Percentiles rank a stretch among this genome's conserved stretches.
Evolutionary conservation across 192 early-diverging fungal species (phyloP).

Genomic region (Coemansia sp.): DNA sequence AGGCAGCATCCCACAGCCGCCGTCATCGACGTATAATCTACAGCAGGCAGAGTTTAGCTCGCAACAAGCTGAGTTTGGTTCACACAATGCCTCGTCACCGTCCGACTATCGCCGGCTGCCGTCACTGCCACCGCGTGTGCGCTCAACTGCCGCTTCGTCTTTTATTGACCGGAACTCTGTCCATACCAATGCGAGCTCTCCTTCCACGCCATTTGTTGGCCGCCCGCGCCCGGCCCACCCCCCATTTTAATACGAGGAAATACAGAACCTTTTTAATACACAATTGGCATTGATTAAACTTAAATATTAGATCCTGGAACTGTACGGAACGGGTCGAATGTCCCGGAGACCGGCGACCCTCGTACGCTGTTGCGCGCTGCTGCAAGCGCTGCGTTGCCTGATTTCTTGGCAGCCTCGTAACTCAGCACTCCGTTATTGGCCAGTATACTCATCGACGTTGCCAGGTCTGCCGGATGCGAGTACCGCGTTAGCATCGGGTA

Average conservation of each 20-base stretch:
- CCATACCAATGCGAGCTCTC: slow-evolving; percentile 10
- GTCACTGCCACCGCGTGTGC: slow-evolving; percentile 37
- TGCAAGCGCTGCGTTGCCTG: slow-evolving; percentile 36
- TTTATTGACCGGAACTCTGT: slow-evolving; percentile 27
- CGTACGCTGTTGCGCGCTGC: slow-evolving; percentile 26
- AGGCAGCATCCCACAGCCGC: slow-evolving; percentile 26
- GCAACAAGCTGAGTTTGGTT: too few species aligned
- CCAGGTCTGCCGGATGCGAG: slow-evolving; percentile 5
- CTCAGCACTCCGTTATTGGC: neutral
- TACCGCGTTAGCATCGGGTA: slow-evolving; percentile 32
- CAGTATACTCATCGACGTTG: neutral
- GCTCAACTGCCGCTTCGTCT: slow-evolving; percentile 35
- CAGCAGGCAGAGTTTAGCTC: slow-evolving; percentile 15
- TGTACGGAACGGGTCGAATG: slow-evolving; percentile 40
- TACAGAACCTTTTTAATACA: too few species aligned
- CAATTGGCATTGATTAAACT: neutral
- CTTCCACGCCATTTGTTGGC: slow-evolving; percentile 7
- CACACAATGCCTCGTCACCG: neutral
- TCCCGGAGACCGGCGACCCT: slow-evolving; percentile 4
- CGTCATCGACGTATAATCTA: slow-evolving; percentile 24
- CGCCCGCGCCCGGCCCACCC: slow-evolving; percentile 14
- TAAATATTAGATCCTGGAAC: slow-evolving; percentile 26
- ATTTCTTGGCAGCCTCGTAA: slow-evolving; percentile 27
- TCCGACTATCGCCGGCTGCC: slow-evolving; percentile 45
- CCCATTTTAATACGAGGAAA: neutral